Base-by-base conservation (phyloP, 305 asterid species). In the Solanum hybrid region DNA sequence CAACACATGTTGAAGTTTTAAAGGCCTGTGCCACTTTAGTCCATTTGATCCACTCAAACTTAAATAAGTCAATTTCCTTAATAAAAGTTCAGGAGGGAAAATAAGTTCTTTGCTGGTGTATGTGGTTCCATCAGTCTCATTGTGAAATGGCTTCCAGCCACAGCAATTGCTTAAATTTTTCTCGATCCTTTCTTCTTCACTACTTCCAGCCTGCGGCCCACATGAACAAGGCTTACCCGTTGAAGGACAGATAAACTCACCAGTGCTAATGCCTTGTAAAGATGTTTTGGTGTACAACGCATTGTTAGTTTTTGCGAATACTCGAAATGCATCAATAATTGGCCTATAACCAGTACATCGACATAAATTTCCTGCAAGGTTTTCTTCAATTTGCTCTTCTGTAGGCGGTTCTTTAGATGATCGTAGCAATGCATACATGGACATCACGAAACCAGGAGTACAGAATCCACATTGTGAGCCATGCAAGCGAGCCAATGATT, bases 271-370 rank as follows among this genome's bases (percentile, higher is more conserved):
- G 89, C 91, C 92, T 89, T 91, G 78, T 7, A 94, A 92, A 79
- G 94, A 92, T 90, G 89, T 93, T 84, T 88, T 91, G 80, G 95
- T 92, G 93, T 97, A 97, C 87, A 97, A 88, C 31, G 94, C 91
- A 91, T 97, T 96, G 85, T 97, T 86, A 71, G 98, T 95, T 94
- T 95, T 95, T 42, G 98, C 93, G 88, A 97, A 96, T 35, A 95
- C 96, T 60, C 98, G 93, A 92, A 97, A 97, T 38, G 99, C 98
- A 89, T 97, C 99, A 40, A 95, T 73, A 89, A 97, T 97, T 12
- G 99, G 98, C 88, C 99, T 95, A 91, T 97, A 97, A 87, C 99
- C 99, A 15, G 99, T 97, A 94, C 99, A 97, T 88, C 99, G 94
- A 90, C 99, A 97, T 92, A 97, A 90, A 91, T 97, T 97, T 91